A percentile compares a stretch with the other conserved stretches of the same genome.
phyloP scores from a whole-genome alignment of 2,329 filamentous ascomycete species.

The Claviceps africana region DNA sequence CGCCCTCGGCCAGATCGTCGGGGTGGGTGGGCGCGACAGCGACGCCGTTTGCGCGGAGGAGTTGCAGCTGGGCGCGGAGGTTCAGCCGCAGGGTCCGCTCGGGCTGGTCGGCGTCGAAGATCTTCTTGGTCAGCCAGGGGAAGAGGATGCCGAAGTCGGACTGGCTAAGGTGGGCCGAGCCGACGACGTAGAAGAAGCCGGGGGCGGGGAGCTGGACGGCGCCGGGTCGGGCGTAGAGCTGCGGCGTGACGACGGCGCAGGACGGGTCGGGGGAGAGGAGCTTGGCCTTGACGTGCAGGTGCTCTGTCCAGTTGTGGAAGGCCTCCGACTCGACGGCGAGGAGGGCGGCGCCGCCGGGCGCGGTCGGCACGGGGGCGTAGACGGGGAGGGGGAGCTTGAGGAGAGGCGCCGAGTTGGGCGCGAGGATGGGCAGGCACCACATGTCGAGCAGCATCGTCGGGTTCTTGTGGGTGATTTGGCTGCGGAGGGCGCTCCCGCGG shows the following conservation, averaged over 20 bases:
- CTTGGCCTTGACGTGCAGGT: slow-evolving; percentile 55
- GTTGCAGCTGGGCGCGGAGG: slow-evolving; percentile 41
- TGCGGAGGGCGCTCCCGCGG: slow-evolving; percentile 38
- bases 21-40: slow-evolving; percentile 34
- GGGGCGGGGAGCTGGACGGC: slow-evolving; percentile 35
- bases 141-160: slow-evolving; percentile 76
- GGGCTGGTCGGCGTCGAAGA: slow-evolving; percentile 43
- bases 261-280: slow-evolving; percentile 45
- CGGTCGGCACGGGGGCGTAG: slow-evolving; percentile 39
- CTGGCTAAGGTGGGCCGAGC: slow-evolving; percentile 69
- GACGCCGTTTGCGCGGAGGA: slow-evolving; percentile 36
- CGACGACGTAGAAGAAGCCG: slow-evolving; percentile 58
- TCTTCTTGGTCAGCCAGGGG: slow-evolving; percentile 49
- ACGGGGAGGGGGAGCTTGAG: slow-evolving; percentile 60
- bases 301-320: slow-evolving; percentile 65
- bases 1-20: slow-evolving; percentile 36
- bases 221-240: slow-evolving; percentile 27
- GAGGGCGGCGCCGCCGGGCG: slow-evolving; percentile 42
- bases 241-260: slow-evolving; percentile 25
- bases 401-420: slow-evolving; percentile 47
- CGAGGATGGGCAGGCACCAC: slow-evolving; percentile 63
- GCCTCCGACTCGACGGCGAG: slow-evolving; percentile 61
- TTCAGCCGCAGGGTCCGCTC: slow-evolving; percentile 47
- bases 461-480: slow-evolving; percentile 54
- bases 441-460: slow-evolving; percentile 62